These are phyloP conservation scores for Mrakia frigida DNA, from an alignment of 768 basidiomycete species.

Conservation along the genomic window DNA sequence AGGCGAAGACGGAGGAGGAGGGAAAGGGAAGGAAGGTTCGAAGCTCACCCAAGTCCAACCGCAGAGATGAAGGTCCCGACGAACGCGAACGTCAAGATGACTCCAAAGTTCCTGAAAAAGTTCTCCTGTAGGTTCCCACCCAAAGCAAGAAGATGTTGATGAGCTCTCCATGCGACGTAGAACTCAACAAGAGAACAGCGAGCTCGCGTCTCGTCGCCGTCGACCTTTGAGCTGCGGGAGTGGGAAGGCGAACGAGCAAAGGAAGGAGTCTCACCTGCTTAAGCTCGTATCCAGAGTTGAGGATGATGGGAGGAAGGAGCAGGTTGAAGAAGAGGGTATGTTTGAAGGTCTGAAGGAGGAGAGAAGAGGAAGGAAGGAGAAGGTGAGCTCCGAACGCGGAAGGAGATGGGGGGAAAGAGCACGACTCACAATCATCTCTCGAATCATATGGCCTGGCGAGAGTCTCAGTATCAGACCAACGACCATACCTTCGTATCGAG, in stretches of 20 bases:
- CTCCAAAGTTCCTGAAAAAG: conserved; percentile 97
- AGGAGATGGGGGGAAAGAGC: neutral
- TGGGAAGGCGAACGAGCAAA: neutral
- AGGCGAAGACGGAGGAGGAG: too few relatives aligned
- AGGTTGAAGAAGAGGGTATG: conserved; percentile 98
- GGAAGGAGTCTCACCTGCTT: conserved; percentile 62
- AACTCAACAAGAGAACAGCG: neutral
- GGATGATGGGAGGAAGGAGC: conserved; percentile 93
- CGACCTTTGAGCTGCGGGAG: neutral
- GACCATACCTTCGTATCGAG: conserved; percentile 59
- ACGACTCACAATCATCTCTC: conserved; percentile 87
- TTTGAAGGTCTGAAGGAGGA: conserved; percentile 68
- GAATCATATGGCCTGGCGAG: conserved; percentile 86
- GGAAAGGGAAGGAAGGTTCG: neutral
- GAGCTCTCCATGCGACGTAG: neutral
- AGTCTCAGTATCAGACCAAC: conserved; percentile 87
- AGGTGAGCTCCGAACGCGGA: neutral
- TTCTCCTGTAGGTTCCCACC: conserved; percentile 62
- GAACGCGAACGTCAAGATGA: conserved; percentile 71
- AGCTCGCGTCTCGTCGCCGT: neutral
- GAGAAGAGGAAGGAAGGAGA: neutral
- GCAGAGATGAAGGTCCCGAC: conserved; percentile 94
- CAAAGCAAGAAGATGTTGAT: neutral
- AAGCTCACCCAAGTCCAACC: conserved; percentile 84
- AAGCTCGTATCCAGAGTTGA: conserved; percentile 95